A percentile compares a stretch with the other conserved stretches of the same genome.
Conservation (phyloP, 495 filamentous ascomycete genomes). For the Lichenothelia convexa region DNA sequence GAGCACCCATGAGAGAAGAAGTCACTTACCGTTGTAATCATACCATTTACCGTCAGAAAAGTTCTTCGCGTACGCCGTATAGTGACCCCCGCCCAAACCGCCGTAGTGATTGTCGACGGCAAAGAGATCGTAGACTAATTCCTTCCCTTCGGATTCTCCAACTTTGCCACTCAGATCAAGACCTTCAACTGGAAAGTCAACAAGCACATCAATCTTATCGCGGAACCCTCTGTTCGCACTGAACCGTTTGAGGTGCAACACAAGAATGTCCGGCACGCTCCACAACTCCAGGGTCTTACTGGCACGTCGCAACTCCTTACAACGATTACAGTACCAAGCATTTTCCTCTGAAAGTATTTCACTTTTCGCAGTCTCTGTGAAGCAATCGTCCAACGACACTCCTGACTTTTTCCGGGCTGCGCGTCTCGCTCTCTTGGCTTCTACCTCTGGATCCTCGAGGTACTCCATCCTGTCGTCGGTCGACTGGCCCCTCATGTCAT, state of each 20-base stretch:
- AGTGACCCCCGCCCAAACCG: constrained; percentile 81
- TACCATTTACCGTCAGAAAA: constrained; percentile 79
- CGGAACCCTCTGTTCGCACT: constrained; percentile 55
- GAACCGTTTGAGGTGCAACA: constrained; percentile 91
- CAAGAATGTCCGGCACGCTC: constrained; percentile 85
- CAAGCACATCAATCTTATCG: constrained; percentile 79
- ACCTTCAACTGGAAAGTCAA: constrained; percentile 79
- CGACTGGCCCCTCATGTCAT: constrained; percentile 31
- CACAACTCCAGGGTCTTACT: constrained; percentile 94
- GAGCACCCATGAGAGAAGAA: constrained; percentile 2
- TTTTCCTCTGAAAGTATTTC: constrained; percentile 88
- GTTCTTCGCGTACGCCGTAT: constrained; percentile 85
- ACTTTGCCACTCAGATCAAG: constrained; percentile 66
- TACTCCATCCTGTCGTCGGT: constrained; percentile 33
- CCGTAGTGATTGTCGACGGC: constrained; percentile 92
- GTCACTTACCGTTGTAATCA: constrained; percentile 70
- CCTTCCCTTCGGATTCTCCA: constrained; percentile 60
- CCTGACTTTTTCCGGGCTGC: constrained; percentile 47
- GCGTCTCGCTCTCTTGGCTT: constrained; percentile 38
- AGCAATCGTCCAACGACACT: constrained; percentile 72
- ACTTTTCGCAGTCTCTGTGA: constrained; percentile 82
- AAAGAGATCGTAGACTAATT: constrained; percentile 75
- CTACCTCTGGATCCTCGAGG: constrained; percentile 48
- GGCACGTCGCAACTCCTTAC: constrained; percentile 80
- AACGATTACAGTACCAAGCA: constrained; percentile 90